Conservation (phyloP, 176 grass and related monocot genomes). For the Hordeum vulgare region DNA sequence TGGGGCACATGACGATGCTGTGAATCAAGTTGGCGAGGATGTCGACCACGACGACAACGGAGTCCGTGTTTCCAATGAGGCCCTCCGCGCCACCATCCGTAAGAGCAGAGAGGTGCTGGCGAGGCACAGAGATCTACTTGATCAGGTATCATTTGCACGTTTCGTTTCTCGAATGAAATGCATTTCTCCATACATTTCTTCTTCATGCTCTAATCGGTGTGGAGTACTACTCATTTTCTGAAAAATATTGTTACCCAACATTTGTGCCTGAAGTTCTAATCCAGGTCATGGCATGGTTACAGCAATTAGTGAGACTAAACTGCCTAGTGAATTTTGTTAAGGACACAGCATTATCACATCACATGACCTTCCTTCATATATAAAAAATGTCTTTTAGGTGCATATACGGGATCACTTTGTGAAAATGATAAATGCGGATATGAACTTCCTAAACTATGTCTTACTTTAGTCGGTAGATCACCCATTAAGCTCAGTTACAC, state of each 20-base stretch:
- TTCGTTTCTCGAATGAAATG: conserved; percentile 10
- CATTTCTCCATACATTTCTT: not conserved
- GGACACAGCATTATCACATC: not conserved
- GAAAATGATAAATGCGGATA: not conserved
- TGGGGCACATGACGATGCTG: not conserved
- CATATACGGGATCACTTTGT: not conserved
- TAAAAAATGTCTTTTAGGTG: not conserved
- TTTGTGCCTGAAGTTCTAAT: not conserved
- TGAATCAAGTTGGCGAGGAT: conserved; percentile 7
- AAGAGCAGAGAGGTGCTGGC: conserved; percentile 61
- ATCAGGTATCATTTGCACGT: conserved; percentile 35
- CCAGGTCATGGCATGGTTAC: not conserved
- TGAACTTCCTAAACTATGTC: not conserved
- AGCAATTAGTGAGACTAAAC: not conserved
- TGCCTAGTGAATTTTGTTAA: not conserved
- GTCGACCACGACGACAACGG: not conserved
- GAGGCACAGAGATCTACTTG: conserved; percentile 38
- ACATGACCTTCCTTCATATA: not conserved
- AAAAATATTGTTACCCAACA: not conserved
- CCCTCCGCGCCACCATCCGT: conserved; percentile 30
- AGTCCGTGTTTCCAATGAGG: conserved; percentile 30
- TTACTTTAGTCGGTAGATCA: not conserved
- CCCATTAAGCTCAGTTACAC: not conserved
- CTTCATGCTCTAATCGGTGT: not conserved
- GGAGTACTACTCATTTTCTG: not conserved